A percentile compares a stretch with the other conserved stretches of the same genome.
phyloP scores from a whole-genome alignment of 1,284 basidiomycete genomes.

The Stygiomarasmius scandens region DNA sequence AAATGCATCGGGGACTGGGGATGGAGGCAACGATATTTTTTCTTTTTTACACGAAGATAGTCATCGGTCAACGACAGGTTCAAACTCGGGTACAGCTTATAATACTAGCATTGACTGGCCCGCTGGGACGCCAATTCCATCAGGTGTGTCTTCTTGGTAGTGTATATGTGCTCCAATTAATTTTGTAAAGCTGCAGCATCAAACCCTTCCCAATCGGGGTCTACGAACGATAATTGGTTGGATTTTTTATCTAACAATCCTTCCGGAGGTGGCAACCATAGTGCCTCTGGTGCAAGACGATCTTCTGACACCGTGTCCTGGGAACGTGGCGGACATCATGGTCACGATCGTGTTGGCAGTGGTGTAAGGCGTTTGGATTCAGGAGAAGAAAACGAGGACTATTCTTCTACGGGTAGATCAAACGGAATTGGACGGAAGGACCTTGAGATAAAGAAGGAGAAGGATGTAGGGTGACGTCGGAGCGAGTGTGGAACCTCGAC shows the following conservation, averaged over 20 bases:
- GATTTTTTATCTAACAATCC: constrained; percentile 10
- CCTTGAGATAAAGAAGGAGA: constrained; percentile 12
- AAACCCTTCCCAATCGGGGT: not conserved
- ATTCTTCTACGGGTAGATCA: constrained; percentile 2
- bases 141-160: not conserved
- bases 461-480: constrained; percentile 8
- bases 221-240: constrained; percentile 10
- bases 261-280: constrained; percentile 3
- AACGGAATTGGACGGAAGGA: constrained; percentile 4
- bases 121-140: not conserved
- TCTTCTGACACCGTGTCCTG: constrained; percentile 6
- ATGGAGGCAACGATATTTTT: constrained; percentile 7
- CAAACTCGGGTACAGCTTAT: not conserved
- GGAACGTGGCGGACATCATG: constrained; percentile 9
- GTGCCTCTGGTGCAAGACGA: constrained; percentile 6
- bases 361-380: constrained; percentile 6
- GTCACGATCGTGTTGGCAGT: constrained; percentile 1
- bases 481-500: too few species aligned
- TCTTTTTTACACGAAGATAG: constrained; percentile 12
- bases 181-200: too few species aligned
- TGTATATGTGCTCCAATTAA: not conserved
- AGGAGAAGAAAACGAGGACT: constrained; percentile 7
- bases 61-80: constrained; percentile 1
- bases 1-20: not conserved
- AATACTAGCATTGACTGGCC: constrained; percentile 12